Conservation (phyloP, 179 eudicot species). For the Corrigiola litoralis region DNA sequence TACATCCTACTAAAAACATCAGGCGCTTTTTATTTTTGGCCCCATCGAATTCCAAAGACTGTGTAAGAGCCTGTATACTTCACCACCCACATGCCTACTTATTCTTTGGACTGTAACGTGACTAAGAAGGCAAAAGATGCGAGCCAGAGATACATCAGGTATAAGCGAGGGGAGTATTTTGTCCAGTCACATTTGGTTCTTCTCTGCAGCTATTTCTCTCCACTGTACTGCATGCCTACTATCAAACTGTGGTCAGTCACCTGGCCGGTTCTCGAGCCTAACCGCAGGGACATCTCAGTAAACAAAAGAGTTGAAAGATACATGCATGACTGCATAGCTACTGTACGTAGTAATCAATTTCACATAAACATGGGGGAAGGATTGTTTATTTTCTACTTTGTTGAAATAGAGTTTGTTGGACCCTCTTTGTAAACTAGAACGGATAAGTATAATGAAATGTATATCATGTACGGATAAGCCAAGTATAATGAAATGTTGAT, state of each 20-base stretch:
- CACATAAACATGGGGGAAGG: no score
- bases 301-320: no score
- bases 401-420: no score
- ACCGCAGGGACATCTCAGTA: neutral
- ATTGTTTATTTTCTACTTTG: no score
- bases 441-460: no score
- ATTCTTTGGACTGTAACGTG: neutral
- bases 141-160: neutral
- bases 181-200: slow-evolving; percentile 4
- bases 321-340: no score
- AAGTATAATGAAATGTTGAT: no score
- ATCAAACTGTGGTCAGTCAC: no score
- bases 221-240: neutral
- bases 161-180: neutral
- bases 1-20: no score
- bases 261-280: neutral
- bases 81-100: neutral
- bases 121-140: slow-evolving; percentile 14
- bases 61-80: neutral
- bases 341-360: no score
- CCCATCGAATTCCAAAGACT: neutral
- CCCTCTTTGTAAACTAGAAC: no score
- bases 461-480: no score
- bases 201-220: neutral
- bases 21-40: neutral